Conservation (phyloP, 2,329 filamentous ascomycete genomes). For the Cryphonectria parasitica region DNA sequence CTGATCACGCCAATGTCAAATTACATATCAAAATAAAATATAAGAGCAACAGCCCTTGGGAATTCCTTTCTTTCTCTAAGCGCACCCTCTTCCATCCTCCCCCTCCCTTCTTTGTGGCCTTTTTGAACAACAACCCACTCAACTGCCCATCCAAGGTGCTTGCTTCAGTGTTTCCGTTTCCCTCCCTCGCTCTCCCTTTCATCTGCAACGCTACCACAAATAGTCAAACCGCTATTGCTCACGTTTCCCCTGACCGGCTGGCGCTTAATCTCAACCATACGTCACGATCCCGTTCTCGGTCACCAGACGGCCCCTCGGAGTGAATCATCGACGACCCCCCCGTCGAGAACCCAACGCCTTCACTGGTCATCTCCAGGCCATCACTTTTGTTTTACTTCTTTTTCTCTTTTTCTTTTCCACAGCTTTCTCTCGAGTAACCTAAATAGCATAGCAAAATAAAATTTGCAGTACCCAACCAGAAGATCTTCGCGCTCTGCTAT, state of each 20-base stretch:
- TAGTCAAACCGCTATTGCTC: not conserved
- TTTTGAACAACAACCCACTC: not conserved
- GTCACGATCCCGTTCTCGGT: slow-evolving; percentile 3
- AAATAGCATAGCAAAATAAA: slow-evolving; percentile 58
- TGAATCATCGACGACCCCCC: slow-evolving; percentile 3
- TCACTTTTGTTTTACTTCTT: slow-evolving; percentile 26
- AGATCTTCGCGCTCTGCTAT: slow-evolving; percentile 16
- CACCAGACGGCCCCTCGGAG: not conserved
- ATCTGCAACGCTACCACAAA: not conserved
- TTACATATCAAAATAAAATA: not conserved
- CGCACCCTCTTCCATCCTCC: not conserved
- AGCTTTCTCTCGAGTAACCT: slow-evolving; percentile 45
- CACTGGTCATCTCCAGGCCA: not conserved
- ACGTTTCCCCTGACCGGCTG: not conserved
- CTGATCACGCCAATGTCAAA: slow-evolving; percentile 2
- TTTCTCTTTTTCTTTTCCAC: slow-evolving; percentile 2
- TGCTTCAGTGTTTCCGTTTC: not conserved
- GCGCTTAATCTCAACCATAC: not conserved
- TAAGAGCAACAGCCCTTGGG: not conserved
- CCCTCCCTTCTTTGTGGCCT: not conserved
- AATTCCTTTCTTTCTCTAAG: not conserved
- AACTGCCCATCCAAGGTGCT: not conserved
- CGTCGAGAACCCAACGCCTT: not conserved
- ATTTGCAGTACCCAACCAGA: slow-evolving; percentile 29
- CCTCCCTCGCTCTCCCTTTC: not conserved